These are phyloP conservation scores for Elsinoe ampelina DNA, from an alignment of 2,329 filamentous ascomycete species.

Conservation along the genomic window DNA sequence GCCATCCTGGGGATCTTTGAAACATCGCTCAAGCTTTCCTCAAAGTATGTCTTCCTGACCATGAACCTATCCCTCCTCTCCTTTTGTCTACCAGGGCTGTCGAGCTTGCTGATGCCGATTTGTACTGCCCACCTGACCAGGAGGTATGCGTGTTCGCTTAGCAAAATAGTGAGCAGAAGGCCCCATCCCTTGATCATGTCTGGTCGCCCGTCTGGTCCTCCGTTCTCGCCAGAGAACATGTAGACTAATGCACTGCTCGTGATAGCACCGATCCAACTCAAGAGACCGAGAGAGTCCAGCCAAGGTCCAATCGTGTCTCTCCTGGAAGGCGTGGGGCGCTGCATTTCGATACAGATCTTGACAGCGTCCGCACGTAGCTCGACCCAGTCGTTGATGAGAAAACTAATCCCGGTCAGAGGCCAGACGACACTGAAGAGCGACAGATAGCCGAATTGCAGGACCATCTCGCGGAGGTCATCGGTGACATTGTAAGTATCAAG, in stretches of 20 bases:
- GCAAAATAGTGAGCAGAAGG: conserved; percentile 69
- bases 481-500: conserved; percentile 83
- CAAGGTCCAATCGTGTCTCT: conserved; percentile 92
- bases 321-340: conserved; percentile 80
- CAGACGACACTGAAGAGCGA: conserved; percentile 87
- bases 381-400: conserved; percentile 92
- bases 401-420: conserved; percentile 83
- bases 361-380: conserved; percentile 87
- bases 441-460: conserved; percentile 74
- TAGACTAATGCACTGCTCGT: conserved; percentile 83
- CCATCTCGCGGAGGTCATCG: conserved; percentile 85
- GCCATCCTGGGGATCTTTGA: conserved; percentile 38
- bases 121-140: conserved; percentile 62
- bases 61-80: conserved; percentile 73
- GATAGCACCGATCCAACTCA: conserved; percentile 89
- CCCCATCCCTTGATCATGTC: conserved; percentile 69
- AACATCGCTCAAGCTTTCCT: conserved; percentile 58
- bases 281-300: conserved; percentile 73
- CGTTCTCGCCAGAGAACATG: conserved; percentile 65
- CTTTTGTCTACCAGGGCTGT: conserved; percentile 77
- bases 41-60: conserved; percentile 68
- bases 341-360: conserved; percentile 85
- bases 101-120: conserved; percentile 65
- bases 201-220: conserved; percentile 57
- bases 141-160: conserved; percentile 87